Evolutionary conservation across 2,329 filamentous ascomycete species (phyloP).

Genomic region (Monilinia aucupariae): DNA sequence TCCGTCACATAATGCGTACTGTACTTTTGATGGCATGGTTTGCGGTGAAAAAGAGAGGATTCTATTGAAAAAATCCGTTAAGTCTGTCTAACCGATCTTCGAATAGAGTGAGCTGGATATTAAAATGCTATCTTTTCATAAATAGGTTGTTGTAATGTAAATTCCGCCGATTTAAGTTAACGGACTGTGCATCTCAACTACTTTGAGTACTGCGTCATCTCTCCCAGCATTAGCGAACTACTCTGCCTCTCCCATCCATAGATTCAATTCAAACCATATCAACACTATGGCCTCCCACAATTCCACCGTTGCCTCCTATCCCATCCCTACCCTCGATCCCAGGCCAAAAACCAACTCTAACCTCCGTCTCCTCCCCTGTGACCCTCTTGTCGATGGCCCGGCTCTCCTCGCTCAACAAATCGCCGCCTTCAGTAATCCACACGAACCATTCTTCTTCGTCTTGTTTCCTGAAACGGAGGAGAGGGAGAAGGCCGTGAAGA

Average conservation of each 20-base stretch:
- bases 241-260: not conserved
- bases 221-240: not conserved
- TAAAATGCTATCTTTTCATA: too few relatives aligned
- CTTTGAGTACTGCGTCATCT: not conserved
- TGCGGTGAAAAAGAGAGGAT: too few relatives aligned
- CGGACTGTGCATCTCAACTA: too few relatives aligned
- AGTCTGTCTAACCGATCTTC: too few relatives aligned
- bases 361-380: constrained; percentile 1
- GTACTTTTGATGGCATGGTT: too few relatives aligned
- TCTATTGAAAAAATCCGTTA: too few relatives aligned
- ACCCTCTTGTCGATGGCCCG: constrained; percentile 13
- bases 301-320: not conserved
- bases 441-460: constrained; percentile 23
- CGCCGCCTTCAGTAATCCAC: constrained; percentile 14
- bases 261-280: too few relatives aligned
- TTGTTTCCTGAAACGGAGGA: constrained; percentile 20
- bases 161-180: too few relatives aligned
- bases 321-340: not conserved
- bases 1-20: too few relatives aligned
- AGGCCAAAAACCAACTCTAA: not conserved
- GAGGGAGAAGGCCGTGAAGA: constrained; percentile 19
- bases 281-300: not conserved
- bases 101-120: too few relatives aligned
- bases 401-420: constrained; percentile 21
- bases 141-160: too few relatives aligned